These are phyloP conservation scores for Russula abietina DNA, from an alignment of 768 basidiomycete species.

Conservation along the genomic window DNA sequence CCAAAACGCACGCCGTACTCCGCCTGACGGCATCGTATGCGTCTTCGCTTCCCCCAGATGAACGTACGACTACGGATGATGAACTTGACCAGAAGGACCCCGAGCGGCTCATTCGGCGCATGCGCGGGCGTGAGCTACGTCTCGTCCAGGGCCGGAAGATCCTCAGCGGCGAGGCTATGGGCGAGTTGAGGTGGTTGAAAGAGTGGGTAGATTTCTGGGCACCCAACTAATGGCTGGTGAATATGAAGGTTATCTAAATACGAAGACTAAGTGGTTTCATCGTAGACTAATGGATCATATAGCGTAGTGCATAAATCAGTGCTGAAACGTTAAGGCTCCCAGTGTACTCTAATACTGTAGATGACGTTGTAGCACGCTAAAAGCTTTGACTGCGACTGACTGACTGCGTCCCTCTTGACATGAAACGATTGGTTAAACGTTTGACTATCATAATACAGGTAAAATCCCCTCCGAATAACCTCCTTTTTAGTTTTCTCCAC, in stretches of 20 bases:
- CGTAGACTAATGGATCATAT: not conserved
- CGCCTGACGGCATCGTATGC: slow-evolving; percentile 54
- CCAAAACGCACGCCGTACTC: slow-evolving; percentile 71
- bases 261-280: not conserved
- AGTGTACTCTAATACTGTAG: not conserved
- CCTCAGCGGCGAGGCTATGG: slow-evolving; percentile 33
- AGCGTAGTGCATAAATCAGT: not conserved
- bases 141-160: slow-evolving; percentile 74
- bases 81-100: slow-evolving; percentile 65
- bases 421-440: not conserved
- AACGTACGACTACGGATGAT: slow-evolving; percentile 62
- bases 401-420: not conserved
- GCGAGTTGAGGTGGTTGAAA: slow-evolving; percentile 1
- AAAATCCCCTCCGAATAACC: not conserved
- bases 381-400: not conserved
- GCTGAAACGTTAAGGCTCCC: not conserved
- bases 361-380: not conserved
- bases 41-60: slow-evolving; percentile 50
- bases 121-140: slow-evolving; percentile 81
- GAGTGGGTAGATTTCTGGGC: slow-evolving; percentile 18
- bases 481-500: slow-evolving; percentile 41
- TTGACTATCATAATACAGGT: slow-evolving; percentile 20
- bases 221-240: not conserved
- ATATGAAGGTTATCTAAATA: not conserved
- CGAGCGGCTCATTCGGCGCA: slow-evolving; percentile 59